A percentile compares a stretch with the other conserved stretches of the same genome.
These are phyloP conservation scores for Monosporozyma unispora DNA, from an alignment of 805 yeast genomes.

Conservation along the genomic window DNA sequence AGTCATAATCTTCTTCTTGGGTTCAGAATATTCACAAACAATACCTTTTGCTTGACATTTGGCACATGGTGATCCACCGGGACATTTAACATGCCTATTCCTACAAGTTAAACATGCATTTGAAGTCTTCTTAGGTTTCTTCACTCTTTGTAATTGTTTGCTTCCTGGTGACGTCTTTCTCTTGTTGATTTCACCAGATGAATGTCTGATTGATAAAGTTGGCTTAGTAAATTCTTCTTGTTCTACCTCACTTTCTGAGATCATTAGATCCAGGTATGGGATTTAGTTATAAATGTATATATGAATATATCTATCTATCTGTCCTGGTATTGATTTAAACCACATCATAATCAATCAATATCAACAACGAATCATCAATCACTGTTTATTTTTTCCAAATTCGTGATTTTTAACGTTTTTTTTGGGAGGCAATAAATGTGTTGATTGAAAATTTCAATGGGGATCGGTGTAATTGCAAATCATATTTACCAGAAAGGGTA, in stretches of 20 bases:
- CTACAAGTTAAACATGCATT: conserved; percentile 56
- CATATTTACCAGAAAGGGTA: not conserved
- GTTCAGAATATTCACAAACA: conserved; percentile 62
- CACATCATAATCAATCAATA: too few relatives aligned
- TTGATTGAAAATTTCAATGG: not conserved
- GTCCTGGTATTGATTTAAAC: too few relatives aligned
- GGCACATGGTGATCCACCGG: conserved; percentile 67
- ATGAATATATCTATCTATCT: too few relatives aligned
- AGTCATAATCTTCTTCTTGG: conserved; percentile 62
- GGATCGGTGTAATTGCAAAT: not conserved
- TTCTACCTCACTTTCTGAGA: not conserved
- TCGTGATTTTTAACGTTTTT: too few relatives aligned
- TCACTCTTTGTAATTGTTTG: not conserved
- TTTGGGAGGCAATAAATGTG: too few relatives aligned
- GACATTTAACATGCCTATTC: conserved; percentile 64
- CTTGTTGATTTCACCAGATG: not conserved
- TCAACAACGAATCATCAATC: too few relatives aligned
- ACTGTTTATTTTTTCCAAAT: too few relatives aligned
- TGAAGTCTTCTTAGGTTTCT: conserved; percentile 12
- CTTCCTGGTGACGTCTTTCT: not conserved
- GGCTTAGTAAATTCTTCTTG: not conserved
- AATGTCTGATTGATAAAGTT: not conserved
- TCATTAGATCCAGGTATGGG: not conserved
- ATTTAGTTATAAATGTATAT: too few relatives aligned
- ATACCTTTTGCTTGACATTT: conserved; percentile 49